phyloP scores from a whole-genome alignment of 768 basidiomycete genomes.

The Butyriboletus loyo region DNA sequence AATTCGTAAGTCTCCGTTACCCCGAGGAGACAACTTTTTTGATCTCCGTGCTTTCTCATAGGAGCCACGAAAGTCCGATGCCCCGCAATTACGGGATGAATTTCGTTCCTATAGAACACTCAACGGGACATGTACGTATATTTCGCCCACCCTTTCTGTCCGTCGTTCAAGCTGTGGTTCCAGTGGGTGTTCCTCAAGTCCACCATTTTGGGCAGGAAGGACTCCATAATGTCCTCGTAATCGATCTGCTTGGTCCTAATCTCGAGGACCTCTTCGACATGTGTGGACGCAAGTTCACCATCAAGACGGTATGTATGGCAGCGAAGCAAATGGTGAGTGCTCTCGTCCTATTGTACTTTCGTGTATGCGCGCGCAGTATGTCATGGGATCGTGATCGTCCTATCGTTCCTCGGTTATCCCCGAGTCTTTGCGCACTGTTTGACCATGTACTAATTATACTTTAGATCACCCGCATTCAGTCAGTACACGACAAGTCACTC shows the following conservation, averaged over 20 bases:
- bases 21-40: slow-evolving; percentile 11
- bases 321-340: slow-evolving; percentile 94
- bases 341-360: neutral
- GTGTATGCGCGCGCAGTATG: neutral
- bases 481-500: slow-evolving; percentile 96
- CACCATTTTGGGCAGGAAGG: slow-evolving; percentile 99
- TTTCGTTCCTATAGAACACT: slow-evolving; percentile 96
- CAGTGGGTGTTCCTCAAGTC: slow-evolving; percentile 96
- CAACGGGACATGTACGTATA: slow-evolving; percentile 75
- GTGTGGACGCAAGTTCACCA: slow-evolving; percentile 96
- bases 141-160: slow-evolving; percentile 4
- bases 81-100: slow-evolving; percentile 95
- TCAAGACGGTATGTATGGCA: slow-evolving; percentile 99
- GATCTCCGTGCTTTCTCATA: slow-evolving; percentile 32
- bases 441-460: slow-evolving; percentile 6
- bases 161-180: slow-evolving; percentile 11
- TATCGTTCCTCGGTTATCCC: slow-evolving; percentile 2
- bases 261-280: slow-evolving; percentile 98
- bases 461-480: slow-evolving; percentile 93
- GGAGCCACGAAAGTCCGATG: slow-evolving; percentile 97
- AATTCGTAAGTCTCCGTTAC: slow-evolving; percentile 68
- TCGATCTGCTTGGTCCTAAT: slow-evolving; percentile 95
- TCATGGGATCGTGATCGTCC: neutral
- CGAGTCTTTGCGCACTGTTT: neutral
- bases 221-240: slow-evolving; percentile 91